These are phyloP conservation scores for Scheffersomyces amazonensis DNA, from an alignment of 805 yeast species.

Conservation along the genomic window DNA sequence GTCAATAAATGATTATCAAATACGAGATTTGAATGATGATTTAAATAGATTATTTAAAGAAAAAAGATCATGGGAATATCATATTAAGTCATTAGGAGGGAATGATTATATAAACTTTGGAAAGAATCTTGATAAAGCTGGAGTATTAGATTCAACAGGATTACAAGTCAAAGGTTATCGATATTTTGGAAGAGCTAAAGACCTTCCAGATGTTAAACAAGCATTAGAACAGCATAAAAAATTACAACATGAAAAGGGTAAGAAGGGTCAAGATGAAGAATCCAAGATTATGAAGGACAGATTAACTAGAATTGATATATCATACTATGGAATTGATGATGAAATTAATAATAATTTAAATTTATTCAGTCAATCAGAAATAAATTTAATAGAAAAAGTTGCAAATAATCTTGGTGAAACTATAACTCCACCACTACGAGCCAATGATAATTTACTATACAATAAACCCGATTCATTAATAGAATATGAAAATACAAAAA, in stretches of 20 bases:
- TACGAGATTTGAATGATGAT: constrained; percentile 73
- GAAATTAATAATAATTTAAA: constrained; percentile 10
- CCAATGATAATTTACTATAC: background rate
- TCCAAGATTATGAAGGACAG: constrained; percentile 18
- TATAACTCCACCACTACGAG: background rate
- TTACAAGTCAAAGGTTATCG: constrained; percentile 50
- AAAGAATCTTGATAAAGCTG: constrained; percentile 15
- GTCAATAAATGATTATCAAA: constrained; percentile 50
- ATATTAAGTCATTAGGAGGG: constrained; percentile 69
- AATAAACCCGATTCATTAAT: constrained; percentile 16
- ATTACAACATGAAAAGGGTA: background rate
- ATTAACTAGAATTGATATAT: constrained; percentile 22
- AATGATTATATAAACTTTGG: constrained; percentile 51
- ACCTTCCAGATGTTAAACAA: constrained; percentile 64
- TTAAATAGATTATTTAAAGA: constrained; percentile 67
- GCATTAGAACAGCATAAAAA: constrained; percentile 15
- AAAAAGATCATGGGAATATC: constrained; percentile 75
- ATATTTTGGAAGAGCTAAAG: constrained; percentile 83
- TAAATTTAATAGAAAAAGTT: constrained; percentile 8
- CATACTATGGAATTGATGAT: constrained; percentile 45
- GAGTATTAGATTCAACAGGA: constrained; percentile 13
- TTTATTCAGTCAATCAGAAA: background rate
- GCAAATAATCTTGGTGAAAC: constrained; percentile 10
- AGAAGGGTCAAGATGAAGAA: constrained; percentile 10
- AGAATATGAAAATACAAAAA: constrained; percentile 23